These are phyloP conservation scores for Xylariales sp. DNA, from an alignment of 2,329 filamentous ascomycete species.

Conservation along the genomic window DNA sequence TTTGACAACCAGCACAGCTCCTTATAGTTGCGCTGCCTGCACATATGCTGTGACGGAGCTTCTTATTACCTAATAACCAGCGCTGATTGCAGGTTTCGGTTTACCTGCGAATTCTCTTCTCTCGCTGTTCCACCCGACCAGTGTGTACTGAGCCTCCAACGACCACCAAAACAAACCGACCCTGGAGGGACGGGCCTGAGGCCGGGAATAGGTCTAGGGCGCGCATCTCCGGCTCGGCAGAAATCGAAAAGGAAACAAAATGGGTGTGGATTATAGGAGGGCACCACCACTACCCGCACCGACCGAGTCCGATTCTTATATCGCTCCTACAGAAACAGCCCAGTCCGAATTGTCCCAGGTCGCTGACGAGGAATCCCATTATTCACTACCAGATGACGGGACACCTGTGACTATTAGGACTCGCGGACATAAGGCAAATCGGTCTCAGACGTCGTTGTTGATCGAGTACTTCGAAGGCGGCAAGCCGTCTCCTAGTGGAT, in stretches of 20 bases:
- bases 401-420: constrained; percentile 94
- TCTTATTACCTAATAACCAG: constrained; percentile 17
- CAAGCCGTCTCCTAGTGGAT: constrained; percentile 68
- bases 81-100: constrained; percentile 22
- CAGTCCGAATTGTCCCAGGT: constrained; percentile 74
- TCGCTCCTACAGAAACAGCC: constrained; percentile 71
- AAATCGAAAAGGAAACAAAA: constrained; percentile 53
- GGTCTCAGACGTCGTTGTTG: constrained; percentile 88
- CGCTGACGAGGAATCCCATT: constrained; percentile 77
- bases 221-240: constrained; percentile 37
- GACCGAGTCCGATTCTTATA: constrained; percentile 76
- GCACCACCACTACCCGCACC: constrained; percentile 79
- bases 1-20: constrained; percentile 22
- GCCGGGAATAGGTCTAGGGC: constrained; percentile 38
- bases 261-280: constrained; percentile 67
- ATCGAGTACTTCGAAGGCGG: constrained; percentile 95
- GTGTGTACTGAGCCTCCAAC: constrained; percentile 18
- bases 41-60: constrained; percentile 22
- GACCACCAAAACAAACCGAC: constrained; percentile 15
- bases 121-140: constrained; percentile 11
- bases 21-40: constrained; percentile 18
- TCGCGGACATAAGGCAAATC: constrained; percentile 66
- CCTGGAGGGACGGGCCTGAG: constrained; percentile 22
- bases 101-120: constrained; percentile 16
- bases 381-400: constrained; percentile 86